Base-by-base conservation (phyloP, 2,329 filamentous ascomycete species). In the Arthrobotrys entomopaga region DNA sequence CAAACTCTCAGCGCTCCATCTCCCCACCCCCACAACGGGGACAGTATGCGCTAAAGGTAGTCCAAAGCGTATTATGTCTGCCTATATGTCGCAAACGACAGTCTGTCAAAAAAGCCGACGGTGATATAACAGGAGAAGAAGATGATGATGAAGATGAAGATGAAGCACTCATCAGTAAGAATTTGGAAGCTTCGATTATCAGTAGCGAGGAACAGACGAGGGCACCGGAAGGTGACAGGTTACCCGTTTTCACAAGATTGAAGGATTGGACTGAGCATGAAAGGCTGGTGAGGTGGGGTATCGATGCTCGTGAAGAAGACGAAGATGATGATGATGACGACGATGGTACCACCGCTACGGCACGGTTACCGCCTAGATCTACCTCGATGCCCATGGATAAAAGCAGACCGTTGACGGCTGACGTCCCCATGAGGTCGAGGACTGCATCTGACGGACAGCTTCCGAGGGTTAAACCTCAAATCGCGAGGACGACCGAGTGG, bases 241-340 rank as follows among this genome's bases (percentile, higher is more conserved):
- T 73, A 29, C 69, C 69, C n/a, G 26, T 66, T 16, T 73, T 73
- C 38, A 66, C 61, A 19, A 65, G 69, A 50, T 22, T 73, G 49
- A 60, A 50, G 20, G 69, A 73, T 61, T 73, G 69, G 69, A 73
- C 61, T n/a, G 69, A 60, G 29, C 69, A 66, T 8, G 54, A 66
- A 42, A 73, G 40, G 49, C 19, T 8, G 24, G 2, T 8, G 29
- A 26, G 38, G 20, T 34, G 48, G 42, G 11, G 11, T 46, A 4
- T 46, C 42, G 29, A 59, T 50, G n/a, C 13, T 20, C 10, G 19
- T n/a, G 34, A 43, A 15, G 22, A 54, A 42, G 56, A 29, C 22
- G 43, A 13, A n/a, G 40, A 34, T 5, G 29, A 34, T 34, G 29
- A 54, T 50, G 56, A 29, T 22, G 43, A 13, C n/a, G 40, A 34